These are phyloP conservation scores for Talaromyces sp. DNA, from an alignment of 2,329 filamentous ascomycete genomes.

Conservation along the genomic window DNA sequence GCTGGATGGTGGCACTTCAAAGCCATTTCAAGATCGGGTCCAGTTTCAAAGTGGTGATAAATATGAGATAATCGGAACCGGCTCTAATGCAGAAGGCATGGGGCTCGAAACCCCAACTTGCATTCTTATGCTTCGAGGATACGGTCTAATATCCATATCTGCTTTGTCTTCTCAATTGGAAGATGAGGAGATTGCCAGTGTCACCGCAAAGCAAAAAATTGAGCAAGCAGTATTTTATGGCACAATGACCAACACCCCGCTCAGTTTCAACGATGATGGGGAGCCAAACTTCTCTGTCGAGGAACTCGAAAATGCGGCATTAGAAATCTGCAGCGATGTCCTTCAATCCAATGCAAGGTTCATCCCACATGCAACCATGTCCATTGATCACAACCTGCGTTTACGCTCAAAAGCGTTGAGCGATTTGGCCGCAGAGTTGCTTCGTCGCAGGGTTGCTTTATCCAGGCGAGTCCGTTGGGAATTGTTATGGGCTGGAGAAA, in stretches of 20 bases:
- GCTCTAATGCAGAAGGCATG: slow-evolving; percentile 38
- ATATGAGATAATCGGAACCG: slow-evolving; percentile 48
- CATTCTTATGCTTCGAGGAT: slow-evolving; percentile 53
- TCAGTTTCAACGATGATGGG: slow-evolving; percentile 71
- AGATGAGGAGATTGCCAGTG: slow-evolving; percentile 50
- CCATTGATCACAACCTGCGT: slow-evolving; percentile 75
- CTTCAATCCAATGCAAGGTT: slow-evolving; percentile 71
- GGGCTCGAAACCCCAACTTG: slow-evolving; percentile 39
- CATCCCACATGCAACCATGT: slow-evolving; percentile 67
- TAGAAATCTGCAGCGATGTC: slow-evolving; percentile 76
- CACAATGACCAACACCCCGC: slow-evolving; percentile 72
- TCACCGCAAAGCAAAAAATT: slow-evolving; percentile 82
- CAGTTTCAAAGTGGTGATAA: slow-evolving; percentile 61
- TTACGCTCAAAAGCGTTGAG: slow-evolving; percentile 68
- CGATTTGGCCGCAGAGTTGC: slow-evolving; percentile 68
- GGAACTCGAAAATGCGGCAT: slow-evolving; percentile 72
- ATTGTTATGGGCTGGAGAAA: slow-evolving; percentile 85
- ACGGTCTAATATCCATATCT: slow-evolving; percentile 54
- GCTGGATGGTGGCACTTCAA: slow-evolving; percentile 57
- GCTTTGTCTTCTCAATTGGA: slow-evolving; percentile 30
- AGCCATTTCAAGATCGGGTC: slow-evolving; percentile 80
- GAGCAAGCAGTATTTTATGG: slow-evolving; percentile 96
- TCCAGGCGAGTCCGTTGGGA: slow-evolving; percentile 69
- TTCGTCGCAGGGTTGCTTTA: slow-evolving; percentile 58
- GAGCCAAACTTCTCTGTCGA: slow-evolving; percentile 62